phyloP scores from a whole-genome alignment of 73 alveolate genomes.

The Tetrahymena elliotti region DNA sequence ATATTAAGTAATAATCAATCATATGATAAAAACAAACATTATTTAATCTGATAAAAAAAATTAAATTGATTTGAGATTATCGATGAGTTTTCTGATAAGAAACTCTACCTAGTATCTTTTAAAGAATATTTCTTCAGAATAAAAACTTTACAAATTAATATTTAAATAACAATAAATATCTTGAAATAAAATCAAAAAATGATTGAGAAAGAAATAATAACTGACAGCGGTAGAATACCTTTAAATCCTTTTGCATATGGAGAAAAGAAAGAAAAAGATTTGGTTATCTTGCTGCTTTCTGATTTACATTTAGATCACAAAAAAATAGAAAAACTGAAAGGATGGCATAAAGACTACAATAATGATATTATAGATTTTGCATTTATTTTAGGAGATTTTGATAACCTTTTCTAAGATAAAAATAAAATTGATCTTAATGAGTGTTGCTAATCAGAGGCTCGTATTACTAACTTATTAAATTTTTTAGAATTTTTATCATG shows the following conservation, averaged over 20 bases:
- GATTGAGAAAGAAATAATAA: neutral
- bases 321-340: neutral
- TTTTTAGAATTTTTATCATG: neutral
- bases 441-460: neutral
- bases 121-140: too few relatives aligned
- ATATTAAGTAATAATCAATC: too few relatives aligned
- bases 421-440: neutral
- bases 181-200: neutral
- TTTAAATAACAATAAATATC: too few relatives aligned
- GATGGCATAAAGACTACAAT: neutral
- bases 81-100: neutral
- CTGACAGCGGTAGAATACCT: neutral
- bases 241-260: neutral
- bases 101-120: neutral
- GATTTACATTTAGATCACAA: neutral
- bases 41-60: too few relatives aligned
- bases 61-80: neutral
- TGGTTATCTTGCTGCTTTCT: neutral
- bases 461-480: neutral
- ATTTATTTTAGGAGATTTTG: neutral
- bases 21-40: too few relatives aligned
- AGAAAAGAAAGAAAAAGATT: neutral
- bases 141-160: neutral
- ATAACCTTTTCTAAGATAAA: neutral
- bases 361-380: neutral